Conservation (phyloP, 1,139 yeast genomes). For the Taiozyma sp. region DNA sequence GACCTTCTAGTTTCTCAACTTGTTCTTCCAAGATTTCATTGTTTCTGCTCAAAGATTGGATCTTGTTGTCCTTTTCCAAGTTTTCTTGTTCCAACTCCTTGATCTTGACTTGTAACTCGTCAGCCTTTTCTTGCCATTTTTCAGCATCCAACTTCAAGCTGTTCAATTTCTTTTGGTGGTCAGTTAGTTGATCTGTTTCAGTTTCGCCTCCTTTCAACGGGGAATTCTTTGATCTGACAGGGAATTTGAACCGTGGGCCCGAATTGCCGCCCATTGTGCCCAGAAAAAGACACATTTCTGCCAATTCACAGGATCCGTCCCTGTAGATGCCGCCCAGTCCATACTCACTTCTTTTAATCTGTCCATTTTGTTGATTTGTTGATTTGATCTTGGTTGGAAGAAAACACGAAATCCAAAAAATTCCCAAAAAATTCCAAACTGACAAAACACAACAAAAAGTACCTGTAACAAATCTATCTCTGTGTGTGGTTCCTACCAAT, state of each 20-base stretch:
- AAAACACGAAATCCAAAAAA: background rate
- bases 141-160: conserved; percentile 93
- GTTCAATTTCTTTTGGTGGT: conserved; percentile 64
- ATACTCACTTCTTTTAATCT: conserved; percentile 22
- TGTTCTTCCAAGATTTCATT: conserved; percentile 87
- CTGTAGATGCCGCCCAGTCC: background rate
- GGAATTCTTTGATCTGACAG: background rate
- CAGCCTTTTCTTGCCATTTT: conserved; percentile 95
- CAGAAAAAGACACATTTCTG: background rate
- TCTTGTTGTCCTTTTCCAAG: conserved; percentile 91
- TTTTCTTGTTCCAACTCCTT: conserved; percentile 90
- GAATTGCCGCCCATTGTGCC: background rate
- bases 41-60: conserved; percentile 88
- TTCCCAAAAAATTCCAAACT: background rate
- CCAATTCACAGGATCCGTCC: background rate
- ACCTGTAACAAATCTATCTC: background rate
- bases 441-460: background rate
- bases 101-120: conserved; percentile 74
- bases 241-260: background rate
- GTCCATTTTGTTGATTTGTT: conserved; percentile 11
- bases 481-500: background rate
- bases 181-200: background rate
- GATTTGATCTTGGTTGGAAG: background rate
- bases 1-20: conserved; percentile 82
- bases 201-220: conserved; percentile 2